These are phyloP conservation scores for Rhizopogon sp. DNA, from an alignment of 768 basidiomycete genomes.

Conservation along the genomic window DNA sequence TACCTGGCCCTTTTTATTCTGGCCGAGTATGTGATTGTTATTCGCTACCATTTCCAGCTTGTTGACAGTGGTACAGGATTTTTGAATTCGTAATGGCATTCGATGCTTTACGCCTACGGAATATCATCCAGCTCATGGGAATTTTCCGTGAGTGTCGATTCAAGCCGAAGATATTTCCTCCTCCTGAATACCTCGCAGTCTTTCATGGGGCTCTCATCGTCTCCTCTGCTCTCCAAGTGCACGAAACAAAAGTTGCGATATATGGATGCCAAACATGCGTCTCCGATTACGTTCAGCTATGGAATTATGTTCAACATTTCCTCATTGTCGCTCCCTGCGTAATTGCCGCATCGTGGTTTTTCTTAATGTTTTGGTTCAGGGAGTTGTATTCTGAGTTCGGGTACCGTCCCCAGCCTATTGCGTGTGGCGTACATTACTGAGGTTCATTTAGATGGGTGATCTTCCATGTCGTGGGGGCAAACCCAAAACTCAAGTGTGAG, in stretches of 20 bases:
- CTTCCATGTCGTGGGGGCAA: conserved; percentile 85
- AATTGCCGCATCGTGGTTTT: conserved; percentile 61
- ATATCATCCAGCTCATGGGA: conserved; percentile 73
- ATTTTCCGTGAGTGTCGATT: conserved; percentile 52
- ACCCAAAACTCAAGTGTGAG: conserved; percentile 79
- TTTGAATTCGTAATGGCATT: conserved; percentile 79
- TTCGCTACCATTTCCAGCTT: not conserved
- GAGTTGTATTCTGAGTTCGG: conserved; percentile 79
- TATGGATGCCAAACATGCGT: conserved; percentile 30
- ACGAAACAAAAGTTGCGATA: conserved; percentile 65
- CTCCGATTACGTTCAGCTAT: conserved; percentile 51
- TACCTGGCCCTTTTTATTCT: conserved; percentile 81
- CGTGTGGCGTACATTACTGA: conserved; percentile 2
- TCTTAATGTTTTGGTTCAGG: conserved; percentile 64
- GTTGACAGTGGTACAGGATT: conserved; percentile 38
- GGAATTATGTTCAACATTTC: conserved; percentile 54
- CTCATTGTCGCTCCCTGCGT: conserved; percentile 70
- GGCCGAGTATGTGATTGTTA: conserved; percentile 51
- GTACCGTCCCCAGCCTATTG: conserved; percentile 35
- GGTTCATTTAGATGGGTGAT: conserved; percentile 70
- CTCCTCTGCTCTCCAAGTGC: conserved; percentile 71
- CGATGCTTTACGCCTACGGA: conserved; percentile 77
- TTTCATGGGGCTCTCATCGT: conserved; percentile 76
- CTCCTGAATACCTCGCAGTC: conserved; percentile 26
- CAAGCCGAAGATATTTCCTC: not conserved